These are phyloP conservation scores for Salix dunnii DNA, from an alignment of 345 rosid species.

Conservation along the genomic window DNA sequence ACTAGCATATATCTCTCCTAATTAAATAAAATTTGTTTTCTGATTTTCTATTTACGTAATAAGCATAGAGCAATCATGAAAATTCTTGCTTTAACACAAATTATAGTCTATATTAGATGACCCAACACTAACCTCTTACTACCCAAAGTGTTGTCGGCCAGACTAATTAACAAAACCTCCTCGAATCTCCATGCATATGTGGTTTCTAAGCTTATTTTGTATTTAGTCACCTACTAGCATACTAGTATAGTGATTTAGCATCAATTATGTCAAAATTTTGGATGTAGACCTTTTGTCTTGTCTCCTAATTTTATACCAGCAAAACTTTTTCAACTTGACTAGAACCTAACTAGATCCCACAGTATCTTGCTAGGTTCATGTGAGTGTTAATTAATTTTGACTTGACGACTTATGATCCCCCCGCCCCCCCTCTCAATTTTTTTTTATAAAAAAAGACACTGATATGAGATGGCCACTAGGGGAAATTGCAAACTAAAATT, in stretches of 20 bases:
- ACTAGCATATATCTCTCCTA: background rate
- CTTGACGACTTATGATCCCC: background rate
- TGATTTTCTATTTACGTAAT: background rate
- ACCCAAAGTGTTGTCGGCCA: slow-evolving; percentile 29
- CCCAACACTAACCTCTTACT: slow-evolving; percentile 1
- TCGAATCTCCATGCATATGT: slow-evolving; percentile 8
- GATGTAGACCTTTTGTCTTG: slow-evolving; percentile 6
- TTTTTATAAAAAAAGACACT: slow-evolving; percentile 11
- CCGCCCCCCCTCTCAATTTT: background rate
- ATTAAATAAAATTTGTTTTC: background rate
- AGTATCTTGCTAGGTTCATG: slow-evolving; percentile 6
- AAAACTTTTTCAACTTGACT: background rate
- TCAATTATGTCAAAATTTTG: slow-evolving; percentile 2
- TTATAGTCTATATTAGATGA: slow-evolving; percentile 18
- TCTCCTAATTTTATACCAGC: background rate
- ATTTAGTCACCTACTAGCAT: background rate
- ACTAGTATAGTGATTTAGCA: background rate
- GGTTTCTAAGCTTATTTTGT: background rate
- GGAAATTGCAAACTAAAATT: slow-evolving; percentile 12
- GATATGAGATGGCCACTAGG: slow-evolving; percentile 36
- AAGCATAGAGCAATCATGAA: background rate
- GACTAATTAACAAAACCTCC: slow-evolving; percentile 10
- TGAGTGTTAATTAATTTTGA: background rate
- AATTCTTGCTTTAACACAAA: slow-evolving; percentile 21
- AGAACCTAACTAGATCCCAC: slow-evolving; percentile 13